Evolutionary conservation across 192 early-diverging fungal species (phyloP), one percentile per base, ranked within the genome.

Genomic region (Backusella liffmaniae): DNA sequence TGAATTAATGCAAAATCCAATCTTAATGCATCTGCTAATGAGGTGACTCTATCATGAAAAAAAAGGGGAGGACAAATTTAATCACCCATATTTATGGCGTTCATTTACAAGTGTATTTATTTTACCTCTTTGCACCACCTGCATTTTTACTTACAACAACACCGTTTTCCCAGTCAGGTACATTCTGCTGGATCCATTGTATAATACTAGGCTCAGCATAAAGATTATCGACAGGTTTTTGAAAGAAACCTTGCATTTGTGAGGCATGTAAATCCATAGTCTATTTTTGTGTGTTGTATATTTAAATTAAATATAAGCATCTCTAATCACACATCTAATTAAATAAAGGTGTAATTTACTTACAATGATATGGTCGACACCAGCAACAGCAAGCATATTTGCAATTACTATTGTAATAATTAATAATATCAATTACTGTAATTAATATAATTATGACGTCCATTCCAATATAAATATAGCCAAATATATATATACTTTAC

Each of bases 91-190:
- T 18, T 44, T 66, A 36, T 41, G n/a, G 13, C 16, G n/a, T 65
- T 32, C 32, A 32, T 32, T 32, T 32, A 32, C 32, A 32, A 32
- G 3, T 32, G 32, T 32, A 32, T 32, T 41, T 29, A 95, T 21
- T 23, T 70, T 83, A 95, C 89, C 96, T 89, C 82, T 99, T 99
- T 74, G 97, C 96, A 41, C 97, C 97, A 66, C 96, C 96, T 34
- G 96, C 97, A 87, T 99, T 96, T 30, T 95, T 95, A n/a, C 93
- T 96, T 46, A 98, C 96, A 81, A 99, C 95, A n/a, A 99, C 93
- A 67, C 89, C 92, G 66, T 93, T 92, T 84, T 91, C 78, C 88
- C 92, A 97, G 66, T 95, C 88, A 15, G 94, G 94, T 51, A 99
- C 90, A 73, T 96, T 92, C 53, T 95, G 93, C 37, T 85, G 87